Conservation (phyloP, 169 alveolate species). For the Plasmodium gaboni region DNA sequence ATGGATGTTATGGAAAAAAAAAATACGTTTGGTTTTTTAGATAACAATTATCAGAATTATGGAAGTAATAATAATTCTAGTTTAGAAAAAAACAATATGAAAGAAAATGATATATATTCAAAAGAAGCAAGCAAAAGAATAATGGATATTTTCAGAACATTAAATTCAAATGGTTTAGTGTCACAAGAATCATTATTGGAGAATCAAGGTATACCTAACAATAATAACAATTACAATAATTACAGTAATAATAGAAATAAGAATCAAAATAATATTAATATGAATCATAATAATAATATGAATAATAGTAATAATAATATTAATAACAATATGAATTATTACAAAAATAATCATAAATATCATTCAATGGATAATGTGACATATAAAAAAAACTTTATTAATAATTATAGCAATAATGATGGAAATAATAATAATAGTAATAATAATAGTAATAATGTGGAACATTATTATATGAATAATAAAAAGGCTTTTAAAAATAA, state of each 20-base stretch:
- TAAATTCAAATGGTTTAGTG: conserved; percentile 3
- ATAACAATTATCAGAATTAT: conserved; percentile 1
- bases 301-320: too few relatives aligned
- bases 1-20: conserved; percentile 16
- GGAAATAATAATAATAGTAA: background rate
- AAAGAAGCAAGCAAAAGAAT: conserved; percentile 53
- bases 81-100: background rate
- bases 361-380: conserved; percentile 16
- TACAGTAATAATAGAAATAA: background rate
- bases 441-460: conserved; percentile 5
- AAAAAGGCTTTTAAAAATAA: background rate
- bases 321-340: background rate
- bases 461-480: conserved; percentile 7
- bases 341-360: conserved; percentile 7
- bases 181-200: conserved; percentile 8
- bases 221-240: background rate
- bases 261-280: background rate
- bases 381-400: conserved; percentile 14
- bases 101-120: conserved; percentile 19
- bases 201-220: background rate
- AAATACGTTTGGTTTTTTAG: conserved; percentile 2
- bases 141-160: conserved; percentile 31
- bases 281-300: background rate
- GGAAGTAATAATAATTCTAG: background rate
- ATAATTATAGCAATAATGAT: conserved; percentile 6